These are phyloP conservation scores for Aspergillus flavus DNA, from an alignment of 2,329 filamentous ascomycete genomes.

Conservation along the genomic window DNA sequence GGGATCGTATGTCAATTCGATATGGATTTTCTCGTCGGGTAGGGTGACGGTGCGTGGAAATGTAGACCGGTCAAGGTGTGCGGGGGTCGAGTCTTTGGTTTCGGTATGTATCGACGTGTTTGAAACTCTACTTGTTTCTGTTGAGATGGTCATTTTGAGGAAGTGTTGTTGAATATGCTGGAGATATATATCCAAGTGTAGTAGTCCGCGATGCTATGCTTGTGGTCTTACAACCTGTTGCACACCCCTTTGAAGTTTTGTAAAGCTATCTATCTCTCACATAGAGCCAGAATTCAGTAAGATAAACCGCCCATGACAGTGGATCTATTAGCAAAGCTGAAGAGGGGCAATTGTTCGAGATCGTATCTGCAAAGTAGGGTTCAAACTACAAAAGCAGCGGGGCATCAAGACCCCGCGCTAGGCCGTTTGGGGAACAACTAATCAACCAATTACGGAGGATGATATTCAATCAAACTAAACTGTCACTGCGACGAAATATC, in stretches of 20 bases:
- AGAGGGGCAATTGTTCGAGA: neutral
- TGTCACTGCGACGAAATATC: neutral
- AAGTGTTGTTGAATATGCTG: neutral
- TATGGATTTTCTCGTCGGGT: constrained; percentile 39
- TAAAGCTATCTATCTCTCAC: neutral
- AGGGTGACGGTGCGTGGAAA: constrained; percentile 42
- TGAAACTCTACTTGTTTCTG: neutral
- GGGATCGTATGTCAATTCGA: constrained; percentile 45
- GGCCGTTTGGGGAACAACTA: neutral
- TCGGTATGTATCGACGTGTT: neutral
- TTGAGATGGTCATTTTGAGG: neutral
- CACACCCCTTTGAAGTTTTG: neutral
- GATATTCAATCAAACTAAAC: neutral
- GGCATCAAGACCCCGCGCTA: neutral
- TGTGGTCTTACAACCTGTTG: neutral
- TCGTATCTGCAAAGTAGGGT: neutral
- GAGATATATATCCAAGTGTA: neutral
- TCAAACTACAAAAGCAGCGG: neutral
- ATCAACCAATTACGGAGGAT: neutral
- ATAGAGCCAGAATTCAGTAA: neutral
- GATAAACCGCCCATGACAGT: neutral
- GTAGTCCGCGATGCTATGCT: neutral
- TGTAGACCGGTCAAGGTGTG: constrained; percentile 42
- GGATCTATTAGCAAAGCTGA: neutral
- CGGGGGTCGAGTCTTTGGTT: constrained; percentile 17